Evolutionary conservation across 139 green algal genomes (phyloP), one percentile per base, ranked within the genome.

Genomic region (Chlorella sp.): DNA sequence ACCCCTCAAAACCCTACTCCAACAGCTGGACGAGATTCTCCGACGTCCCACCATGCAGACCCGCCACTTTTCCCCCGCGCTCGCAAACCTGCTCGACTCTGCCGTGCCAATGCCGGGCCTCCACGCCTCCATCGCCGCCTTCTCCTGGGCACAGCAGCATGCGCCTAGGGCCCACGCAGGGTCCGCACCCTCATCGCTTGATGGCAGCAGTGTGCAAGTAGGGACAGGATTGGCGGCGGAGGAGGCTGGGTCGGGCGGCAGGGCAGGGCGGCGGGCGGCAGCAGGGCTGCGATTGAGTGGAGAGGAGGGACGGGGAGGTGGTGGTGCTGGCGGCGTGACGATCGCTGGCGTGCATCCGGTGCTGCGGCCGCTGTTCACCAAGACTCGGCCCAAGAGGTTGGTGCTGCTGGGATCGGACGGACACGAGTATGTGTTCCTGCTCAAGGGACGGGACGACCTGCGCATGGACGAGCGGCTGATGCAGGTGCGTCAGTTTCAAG

Each of bases 381-480:
- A 97, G 79, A 97, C 93, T 0, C 83, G 91, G 4, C 93, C 93
- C 4, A 97, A 97, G 81, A 79, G 80, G 6, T 64, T 98, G 33
- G 30, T 33, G 33, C 70, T 97, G 31, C 32, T 91, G 23, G 92
- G 86, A 29, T 89, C 72, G 23, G 89, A 98, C 71, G 93, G 93
- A 36, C 32, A 55, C 1, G 20, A 60, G 2, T 83, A 92, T 72
- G 64, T 67, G 1, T 98, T 90, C 81, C 76, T 98, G 67, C 81
- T 97, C 6, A 98, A 98, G 81, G 90, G 93, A 0, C 71, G 85
- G 6, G 93, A 98, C 67, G 93, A 98, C 55, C 79, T 98, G 75
- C 74, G 90, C 1, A 78, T 94, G 35, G 93, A 97, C 65, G 87
- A 91, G 62, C 78, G 86, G 27, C 71, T 98, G 2, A 91, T 93